Evolutionary conservation across 1,284 basidiomycete genomes (phyloP), one percentile per base, ranked within the genome.

Genomic region (Volvariella surrecta): DNA sequence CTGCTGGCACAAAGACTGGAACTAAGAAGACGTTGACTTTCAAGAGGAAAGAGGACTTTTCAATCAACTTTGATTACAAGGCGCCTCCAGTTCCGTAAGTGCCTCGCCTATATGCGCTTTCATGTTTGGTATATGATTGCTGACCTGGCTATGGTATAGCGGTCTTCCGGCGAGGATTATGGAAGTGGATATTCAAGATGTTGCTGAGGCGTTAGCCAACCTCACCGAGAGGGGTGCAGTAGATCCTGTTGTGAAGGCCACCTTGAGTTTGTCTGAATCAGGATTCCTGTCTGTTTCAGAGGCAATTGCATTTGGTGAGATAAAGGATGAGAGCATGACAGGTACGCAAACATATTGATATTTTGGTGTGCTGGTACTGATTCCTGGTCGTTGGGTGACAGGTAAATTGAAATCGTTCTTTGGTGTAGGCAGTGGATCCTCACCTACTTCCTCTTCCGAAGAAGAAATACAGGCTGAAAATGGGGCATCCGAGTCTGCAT

Each of bases 351-450:
- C 24, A 28, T 28, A 28, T 28, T 11, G 6, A 28, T 28, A 28
- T 6, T 28, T 11, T 28, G 6, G 24, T 28, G 6, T 6, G 11
- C 24, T 6, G 11, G 6, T 28, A 28, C 24, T 28, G 24, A 28
- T 11, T 6, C 11, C 24, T 6, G 11, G 24, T n/a, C n/a, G 24
- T 6, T 28, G 24, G 11, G 19, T 40, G 47, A 38, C 56, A 81
- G 87, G 82, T 47, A 89, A 84, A 66, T 63, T 96, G 49, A 94
- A 93, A 65, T 82, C 80, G 30, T 66, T 96, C 48, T 93, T 95
- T 56, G 83, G 83, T 34, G 80, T 73, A 48, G 69, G 73, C 6
- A 57, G 58, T 37, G 68, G 71, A 45, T 67, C 72, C 1, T 54
- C 24, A 28, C 24, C 24, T 11, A 28, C 24, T 28, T 28, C 24